A percentile compares a stretch with the other conserved stretches of the same genome.
phyloP scores from a whole-genome alignment of 208 protist species.

The Wallacemonas sp. region DNA sequence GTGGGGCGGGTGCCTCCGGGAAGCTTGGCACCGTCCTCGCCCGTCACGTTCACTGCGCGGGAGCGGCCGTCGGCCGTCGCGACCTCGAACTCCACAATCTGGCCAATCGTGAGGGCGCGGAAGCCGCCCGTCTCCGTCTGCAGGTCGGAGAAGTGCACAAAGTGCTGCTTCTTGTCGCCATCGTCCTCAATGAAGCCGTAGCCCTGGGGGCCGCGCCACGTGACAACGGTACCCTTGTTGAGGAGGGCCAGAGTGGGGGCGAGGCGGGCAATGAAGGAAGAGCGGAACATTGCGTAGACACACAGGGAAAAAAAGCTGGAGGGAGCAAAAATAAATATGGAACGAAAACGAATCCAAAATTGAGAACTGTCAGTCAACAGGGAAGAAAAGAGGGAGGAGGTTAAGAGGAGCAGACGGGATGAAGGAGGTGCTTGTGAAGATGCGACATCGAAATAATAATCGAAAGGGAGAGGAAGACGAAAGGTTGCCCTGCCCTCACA shows the following conservation, averaged over 20 bases:
- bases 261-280: slow-evolving; percentile 49
- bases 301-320: neutral
- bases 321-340: neutral
- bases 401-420: too few species aligned
- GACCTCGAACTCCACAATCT: slow-evolving; percentile 93
- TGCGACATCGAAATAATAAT: too few species aligned
- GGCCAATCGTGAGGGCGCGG: slow-evolving; percentile 77
- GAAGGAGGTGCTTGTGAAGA: too few species aligned
- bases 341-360: neutral
- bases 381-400: too few species aligned
- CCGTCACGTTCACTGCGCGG: slow-evolving; percentile 89
- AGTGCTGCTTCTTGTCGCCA: slow-evolving; percentile 91
- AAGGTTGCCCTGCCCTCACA: too few species aligned
- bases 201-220: slow-evolving; percentile 88
- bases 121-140: slow-evolving; percentile 90
- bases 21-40: slow-evolving; percentile 75
- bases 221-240: slow-evolving; percentile 89
- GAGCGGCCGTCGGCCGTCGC: slow-evolving; percentile 85
- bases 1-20: slow-evolving; percentile 79
- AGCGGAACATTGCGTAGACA: slow-evolving; percentile 59
- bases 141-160: slow-evolving; percentile 91
- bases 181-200: slow-evolving; percentile 93
- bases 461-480: too few species aligned
- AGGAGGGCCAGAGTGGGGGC: slow-evolving; percentile 63
- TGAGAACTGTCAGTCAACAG: neutral